Base-by-base conservation (phyloP, 179 eudicot species). In the Spergularia azorica region DNA sequence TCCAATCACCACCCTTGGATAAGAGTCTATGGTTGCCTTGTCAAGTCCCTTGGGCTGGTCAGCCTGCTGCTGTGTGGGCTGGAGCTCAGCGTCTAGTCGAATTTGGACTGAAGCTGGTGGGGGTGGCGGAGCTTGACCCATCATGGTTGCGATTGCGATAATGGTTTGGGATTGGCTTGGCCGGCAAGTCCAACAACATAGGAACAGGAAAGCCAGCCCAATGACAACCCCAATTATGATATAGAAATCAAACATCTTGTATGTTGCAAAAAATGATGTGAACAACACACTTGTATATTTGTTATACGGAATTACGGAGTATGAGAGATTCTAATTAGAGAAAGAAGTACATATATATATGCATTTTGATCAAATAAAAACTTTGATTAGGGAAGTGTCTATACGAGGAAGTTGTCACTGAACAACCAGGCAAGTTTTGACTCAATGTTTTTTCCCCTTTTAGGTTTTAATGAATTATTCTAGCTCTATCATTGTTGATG, bases 1-100 rank as follows among this genome's bases (percentile, higher is more conserved):
- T 0, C 67, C 73, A 13, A 67, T 43, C 26, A 76, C 73, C 3
- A 68, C 67, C 41, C 51, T 70, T 68, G 67, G 67, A 50, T 26
- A 57, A 13, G 73, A 67, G 14, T 57, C 67, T 14, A 56, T 56
- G 4, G 59, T 67, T 9, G 11, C 71, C 36, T 67, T 54, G 36
- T 67, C 38, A 67, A 67, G 71, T 16, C 71, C 55, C 59, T 17
- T n/a, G 7, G n/a, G 6, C 52, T 0, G 15, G 8, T 59, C 13
- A 43, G 6, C 48, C 4, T 4, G 1, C 48, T 43, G 48, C 4
- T 43, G 48, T 6, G 17, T 71, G 72, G 63, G 68, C 62, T 78
- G 46, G 39, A 5, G 8, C 0, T 71, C 76, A 72, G 67, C 43
- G 15, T 58, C 16, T 14, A 1, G 20, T 56, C 5, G 20, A 2